Conservation (phyloP, 2,329 filamentous ascomycete species). For the Penicillium hordei region DNA sequence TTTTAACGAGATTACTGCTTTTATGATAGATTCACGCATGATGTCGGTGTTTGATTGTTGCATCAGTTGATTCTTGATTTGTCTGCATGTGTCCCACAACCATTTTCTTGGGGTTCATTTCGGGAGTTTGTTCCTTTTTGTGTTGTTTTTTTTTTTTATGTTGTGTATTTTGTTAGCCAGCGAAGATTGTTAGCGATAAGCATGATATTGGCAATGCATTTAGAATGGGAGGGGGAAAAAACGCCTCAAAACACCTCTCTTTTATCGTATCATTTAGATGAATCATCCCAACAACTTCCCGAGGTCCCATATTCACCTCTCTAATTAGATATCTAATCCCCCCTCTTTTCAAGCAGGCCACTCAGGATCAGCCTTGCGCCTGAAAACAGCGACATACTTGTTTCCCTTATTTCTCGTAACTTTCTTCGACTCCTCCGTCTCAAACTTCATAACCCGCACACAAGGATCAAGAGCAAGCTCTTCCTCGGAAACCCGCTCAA, state of each 20-base stretch:
- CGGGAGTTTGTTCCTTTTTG: conserved; percentile 1
- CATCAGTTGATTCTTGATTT: conserved; percentile 13
- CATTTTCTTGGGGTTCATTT: conserved; percentile 1
- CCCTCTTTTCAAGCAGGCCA: conserved; percentile 53
- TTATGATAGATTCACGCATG: conserved; percentile 21
- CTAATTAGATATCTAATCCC: not conserved
- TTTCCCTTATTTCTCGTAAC: conserved; percentile 84
- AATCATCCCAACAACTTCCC: not conserved
- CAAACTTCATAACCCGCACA: conserved; percentile 64
- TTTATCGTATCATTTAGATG: not conserved
- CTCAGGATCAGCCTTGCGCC: conserved; percentile 73
- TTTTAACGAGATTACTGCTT: conserved; percentile 5
- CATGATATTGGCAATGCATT: conserved; percentile 20
- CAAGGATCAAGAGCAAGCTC: conserved; percentile 58
- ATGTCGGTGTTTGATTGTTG: conserved; percentile 15
- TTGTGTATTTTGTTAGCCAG: conserved; percentile 11
- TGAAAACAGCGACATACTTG: conserved; percentile 89
- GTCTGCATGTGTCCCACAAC: conserved; percentile 7
- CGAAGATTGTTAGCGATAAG: conserved; percentile 12
- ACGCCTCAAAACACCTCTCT: conserved; percentile 16
- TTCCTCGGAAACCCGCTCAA: conserved; percentile 66
- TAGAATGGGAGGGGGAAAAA: conserved; percentile 8
- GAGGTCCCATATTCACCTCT: not conserved
- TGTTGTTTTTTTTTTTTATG: not conserved
- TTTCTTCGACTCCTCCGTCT: conserved; percentile 98